Evolutionary conservation across 331 rosid genomes (phyloP), one percentile per base, ranked within the genome.

Genomic region (Quercus tomentella): DNA sequence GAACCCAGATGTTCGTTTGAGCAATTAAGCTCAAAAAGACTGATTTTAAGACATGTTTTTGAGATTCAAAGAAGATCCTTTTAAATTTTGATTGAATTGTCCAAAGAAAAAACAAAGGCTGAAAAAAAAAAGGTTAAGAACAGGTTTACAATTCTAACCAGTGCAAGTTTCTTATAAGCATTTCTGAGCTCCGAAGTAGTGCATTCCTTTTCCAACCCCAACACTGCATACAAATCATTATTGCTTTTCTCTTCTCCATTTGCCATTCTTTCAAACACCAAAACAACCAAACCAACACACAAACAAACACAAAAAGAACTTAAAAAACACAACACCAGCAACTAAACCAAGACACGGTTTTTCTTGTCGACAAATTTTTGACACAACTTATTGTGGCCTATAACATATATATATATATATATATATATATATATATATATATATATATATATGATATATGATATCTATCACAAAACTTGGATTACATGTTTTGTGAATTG

Each of bases 171-270:
- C 91, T 85, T 96, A 85, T 96, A 96, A 8, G 98, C 93, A 82
- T 79, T 89, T 73, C 87, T 82, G 81, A 96, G 89, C 82, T 96
- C 98, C 41, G 81, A 74, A 26, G 84, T 88, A 3, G 97, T 72
- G 89, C 99, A 96, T 84, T 93, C 98, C 81, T 92, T 93, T 37
- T 89, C 78, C 91, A 96, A 79, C 16, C 97, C 99, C 84, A 96
- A 79, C 52, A 93, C 86, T 2, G 85, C 87, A 56, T 96, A 96
- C 43, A 88, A 91, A 65, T 92, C 93, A 72, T 56, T 76, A 74
- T 52, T 81, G 75, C 80, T 70, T 79, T 89, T 91, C 81, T 89
- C 87, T 61, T 86, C 89, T 75, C 84, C 79, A 35, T 57, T 76
- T 15, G 92, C 98, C 97, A 96, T 94, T 88, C 5, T 79, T 81